Evolutionary conservation across 1,284 basidiomycete genomes (phyloP).

Genomic region (Puccinia triticina): DNA sequence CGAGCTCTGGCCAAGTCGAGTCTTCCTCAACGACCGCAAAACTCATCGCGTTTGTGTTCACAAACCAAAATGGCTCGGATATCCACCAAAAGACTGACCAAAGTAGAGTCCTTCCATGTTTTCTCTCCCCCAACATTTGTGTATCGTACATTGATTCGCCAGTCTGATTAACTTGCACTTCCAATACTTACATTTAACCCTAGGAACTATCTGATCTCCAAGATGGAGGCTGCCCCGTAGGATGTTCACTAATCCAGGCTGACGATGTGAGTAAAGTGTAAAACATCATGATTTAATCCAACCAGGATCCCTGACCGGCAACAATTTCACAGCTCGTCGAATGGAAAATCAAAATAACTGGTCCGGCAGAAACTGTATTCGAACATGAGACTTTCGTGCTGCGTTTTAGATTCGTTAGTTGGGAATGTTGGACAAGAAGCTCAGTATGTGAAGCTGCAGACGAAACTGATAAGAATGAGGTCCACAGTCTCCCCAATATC

Average conservation of each 20-base stretch:
- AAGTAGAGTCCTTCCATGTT: not conserved
- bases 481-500: constrained; percentile 45
- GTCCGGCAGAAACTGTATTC: constrained; percentile 49
- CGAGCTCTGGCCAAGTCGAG: too few relatives aligned
- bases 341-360: constrained; percentile 42
- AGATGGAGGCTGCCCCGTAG: constrained; percentile 71
- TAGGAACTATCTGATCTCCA: constrained; percentile 71
- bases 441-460: not conserved
- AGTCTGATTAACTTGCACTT: not conserved
- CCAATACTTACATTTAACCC: not conserved
- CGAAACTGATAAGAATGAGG: not conserved
- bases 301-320: constrained; percentile 56
- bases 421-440: not conserved
- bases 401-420: constrained; percentile 42
- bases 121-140: not conserved
- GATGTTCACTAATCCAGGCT: constrained; percentile 60
- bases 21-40: too few relatives aligned
- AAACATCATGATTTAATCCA: not conserved
- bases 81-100: constrained; percentile 44
- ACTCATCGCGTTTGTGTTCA: too few relatives aligned
- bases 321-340: constrained; percentile 65
- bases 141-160: not conserved
- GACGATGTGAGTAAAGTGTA: constrained; percentile 22
- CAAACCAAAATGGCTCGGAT: constrained; percentile 35
- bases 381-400: constrained; percentile 37